phyloP scores from a whole-genome alignment of 768 basidiomycete species.

The Boletus eberwhitei region DNA sequence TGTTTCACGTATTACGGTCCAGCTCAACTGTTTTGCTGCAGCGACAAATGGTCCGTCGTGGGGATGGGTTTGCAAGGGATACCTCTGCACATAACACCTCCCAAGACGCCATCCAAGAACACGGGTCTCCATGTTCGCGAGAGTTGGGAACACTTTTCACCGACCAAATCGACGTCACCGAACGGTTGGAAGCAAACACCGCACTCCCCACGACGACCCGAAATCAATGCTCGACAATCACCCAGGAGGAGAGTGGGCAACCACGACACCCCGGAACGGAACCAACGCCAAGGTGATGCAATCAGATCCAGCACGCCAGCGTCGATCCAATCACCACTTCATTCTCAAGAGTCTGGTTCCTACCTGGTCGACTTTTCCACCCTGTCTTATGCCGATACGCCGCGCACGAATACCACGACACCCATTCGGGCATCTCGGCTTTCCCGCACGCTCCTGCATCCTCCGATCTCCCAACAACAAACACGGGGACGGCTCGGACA shows the following conservation, averaged over 20 bases:
- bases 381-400: slow-evolving; percentile 1
- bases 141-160: background rate
- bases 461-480: background rate
- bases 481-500: slow-evolving; percentile 18
- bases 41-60: slow-evolving; percentile 29
- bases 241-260: background rate
- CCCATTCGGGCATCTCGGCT: background rate
- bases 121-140: background rate
- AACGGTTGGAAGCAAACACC: background rate
- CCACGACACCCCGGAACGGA: background rate
- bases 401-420: background rate
- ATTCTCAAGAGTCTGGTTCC: slow-evolving; percentile 5
- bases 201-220: background rate
- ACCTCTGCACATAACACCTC: slow-evolving; percentile 3
- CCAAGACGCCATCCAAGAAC: slow-evolving; percentile 6
- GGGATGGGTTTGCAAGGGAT: slow-evolving; percentile 20
- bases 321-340: background rate
- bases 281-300: background rate
- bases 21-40: background rate
- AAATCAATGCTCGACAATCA: background rate
- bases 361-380: slow-evolving; percentile 17
- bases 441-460: background rate
- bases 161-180: background rate
- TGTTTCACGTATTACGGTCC: background rate
- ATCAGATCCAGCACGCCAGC: background rate